These are phyloP conservation scores for Amanita exitialis DNA, from an alignment of 768 basidiomycete genomes.

Conservation along the genomic window DNA sequence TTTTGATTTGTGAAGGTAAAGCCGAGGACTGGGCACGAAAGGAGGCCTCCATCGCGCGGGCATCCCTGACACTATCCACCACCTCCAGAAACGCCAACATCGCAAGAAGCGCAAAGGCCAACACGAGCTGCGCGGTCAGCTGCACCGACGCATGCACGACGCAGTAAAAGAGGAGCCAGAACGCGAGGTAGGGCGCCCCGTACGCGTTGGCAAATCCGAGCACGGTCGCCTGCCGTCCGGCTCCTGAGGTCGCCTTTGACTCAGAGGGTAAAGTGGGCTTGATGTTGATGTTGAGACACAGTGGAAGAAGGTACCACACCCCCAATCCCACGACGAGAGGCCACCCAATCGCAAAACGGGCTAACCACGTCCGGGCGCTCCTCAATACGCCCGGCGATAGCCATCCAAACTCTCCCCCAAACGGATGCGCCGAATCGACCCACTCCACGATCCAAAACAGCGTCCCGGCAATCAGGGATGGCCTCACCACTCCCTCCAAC, in stretches of 20 bases:
- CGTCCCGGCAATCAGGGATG: conserved; percentile 48
- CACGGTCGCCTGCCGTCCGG: conserved; percentile 31
- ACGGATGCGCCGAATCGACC: conserved; percentile 44
- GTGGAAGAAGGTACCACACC: conserved; percentile 23
- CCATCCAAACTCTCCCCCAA: conserved; percentile 27
- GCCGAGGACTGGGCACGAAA: conserved; percentile 10
- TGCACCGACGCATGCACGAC: conserved; percentile 61
- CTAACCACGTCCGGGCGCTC: conserved; percentile 46
- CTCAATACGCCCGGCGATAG: conserved; percentile 30
- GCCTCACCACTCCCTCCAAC: conserved; percentile 47
- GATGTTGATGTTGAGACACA: conserved; percentile 59
- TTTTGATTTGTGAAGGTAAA: too few relatives aligned
- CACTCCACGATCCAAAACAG: conserved; percentile 80
- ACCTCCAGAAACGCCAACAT: conserved; percentile 74
- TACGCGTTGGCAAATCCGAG: conserved; percentile 86
- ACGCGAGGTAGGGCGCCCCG: conserved; percentile 80
- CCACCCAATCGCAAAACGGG: conserved; percentile 58
- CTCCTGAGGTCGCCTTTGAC: background rate
- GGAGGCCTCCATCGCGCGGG: conserved; percentile 33
- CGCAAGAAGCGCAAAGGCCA: conserved; percentile 54
- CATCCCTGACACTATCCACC: conserved; percentile 74
- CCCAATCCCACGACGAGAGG: conserved; percentile 16
- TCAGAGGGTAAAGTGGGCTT: too few relatives aligned
- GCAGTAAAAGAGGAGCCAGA: conserved; percentile 60
- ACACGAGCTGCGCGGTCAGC: conserved; percentile 72